These are phyloP conservation scores for Rhodocollybia butyracea DNA, from an alignment of 768 basidiomycete species.

Conservation along the genomic window DNA sequence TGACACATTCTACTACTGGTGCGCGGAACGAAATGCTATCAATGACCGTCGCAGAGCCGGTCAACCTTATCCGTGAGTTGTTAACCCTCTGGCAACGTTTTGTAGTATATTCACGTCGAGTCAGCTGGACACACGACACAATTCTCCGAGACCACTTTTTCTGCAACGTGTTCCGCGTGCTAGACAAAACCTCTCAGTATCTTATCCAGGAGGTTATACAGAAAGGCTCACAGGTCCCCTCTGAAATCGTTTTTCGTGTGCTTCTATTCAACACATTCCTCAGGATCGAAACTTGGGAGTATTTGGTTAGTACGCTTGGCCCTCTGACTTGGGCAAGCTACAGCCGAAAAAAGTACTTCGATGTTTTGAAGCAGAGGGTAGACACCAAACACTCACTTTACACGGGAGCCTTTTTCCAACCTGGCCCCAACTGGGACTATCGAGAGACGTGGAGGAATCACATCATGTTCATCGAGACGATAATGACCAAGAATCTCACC, in stretches of 20 bases:
- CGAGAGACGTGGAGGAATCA: constrained; percentile 53
- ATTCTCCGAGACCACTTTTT: constrained; percentile 57
- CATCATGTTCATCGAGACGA: constrained; percentile 52
- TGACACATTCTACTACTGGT: constrained; percentile 59
- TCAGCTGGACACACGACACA: constrained; percentile 66
- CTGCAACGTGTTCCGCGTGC: constrained; percentile 73
- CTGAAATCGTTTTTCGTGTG: constrained; percentile 70
- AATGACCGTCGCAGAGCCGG: constrained; percentile 53
- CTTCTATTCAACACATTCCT: constrained; percentile 70
- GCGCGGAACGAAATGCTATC: constrained; percentile 55
- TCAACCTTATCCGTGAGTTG: constrained; percentile 47
- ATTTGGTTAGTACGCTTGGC: constrained; percentile 48
- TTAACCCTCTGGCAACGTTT: constrained; percentile 5
- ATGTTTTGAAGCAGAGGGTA: constrained; percentile 41
- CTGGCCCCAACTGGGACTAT: constrained; percentile 55
- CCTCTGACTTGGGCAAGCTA: constrained; percentile 62
- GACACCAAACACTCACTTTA: constrained; percentile 50
- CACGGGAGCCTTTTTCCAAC: constrained; percentile 69
- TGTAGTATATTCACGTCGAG: constrained; percentile 14
- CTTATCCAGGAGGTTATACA: constrained; percentile 67
- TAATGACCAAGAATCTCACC: constrained; percentile 58
- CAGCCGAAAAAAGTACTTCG: constrained; percentile 46
- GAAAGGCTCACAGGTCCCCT: constrained; percentile 55
- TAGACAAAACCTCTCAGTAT: constrained; percentile 69
- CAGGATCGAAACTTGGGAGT: constrained; percentile 69